phyloP scores from a whole-genome alignment of 106 monocot species.

The Ottelia alismoides region DNA sequence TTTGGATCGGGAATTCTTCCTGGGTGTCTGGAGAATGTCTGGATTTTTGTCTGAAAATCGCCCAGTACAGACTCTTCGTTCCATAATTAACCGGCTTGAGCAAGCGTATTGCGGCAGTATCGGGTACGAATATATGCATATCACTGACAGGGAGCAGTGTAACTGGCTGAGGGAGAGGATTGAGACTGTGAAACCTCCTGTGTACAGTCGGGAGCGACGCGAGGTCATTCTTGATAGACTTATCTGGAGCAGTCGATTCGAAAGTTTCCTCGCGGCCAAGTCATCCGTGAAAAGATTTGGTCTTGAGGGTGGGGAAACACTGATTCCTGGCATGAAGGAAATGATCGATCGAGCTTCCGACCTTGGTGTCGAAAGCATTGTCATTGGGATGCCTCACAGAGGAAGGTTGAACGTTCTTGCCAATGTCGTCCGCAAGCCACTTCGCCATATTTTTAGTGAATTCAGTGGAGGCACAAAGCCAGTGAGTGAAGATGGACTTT shows the following conservation, averaged over 20 bases:
- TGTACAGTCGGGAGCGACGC: conserved; percentile 38
- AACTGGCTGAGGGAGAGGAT: conserved; percentile 96
- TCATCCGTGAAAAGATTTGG: conserved; percentile 93
- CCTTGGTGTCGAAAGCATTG: conserved; percentile 80
- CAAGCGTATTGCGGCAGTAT: conserved; percentile 83
- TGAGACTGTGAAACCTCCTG: conserved; percentile 43
- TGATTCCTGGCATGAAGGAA: conserved; percentile 98
- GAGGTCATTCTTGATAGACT: conserved; percentile 87
- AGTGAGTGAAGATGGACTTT: conserved; percentile 52
- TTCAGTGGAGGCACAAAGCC: conserved; percentile 57
- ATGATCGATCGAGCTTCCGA: conserved; percentile 84
- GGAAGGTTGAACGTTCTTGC: conserved; percentile 88
- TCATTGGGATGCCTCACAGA: conserved; percentile 89
- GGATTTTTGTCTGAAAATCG: conserved; percentile 87
- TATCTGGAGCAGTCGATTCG: conserved; percentile 88
- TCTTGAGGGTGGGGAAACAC: conserved; percentile 77
- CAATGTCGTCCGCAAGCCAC: conserved; percentile 84
- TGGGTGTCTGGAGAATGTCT: conserved; percentile 93
- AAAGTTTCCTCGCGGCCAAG: conserved; percentile 81
- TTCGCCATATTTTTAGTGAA: conserved; percentile 83
- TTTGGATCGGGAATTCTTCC: conserved; percentile 81
- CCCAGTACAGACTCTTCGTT: conserved; percentile 70
- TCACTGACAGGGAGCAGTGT: conserved; percentile 73
- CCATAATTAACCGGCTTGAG: conserved; percentile 58
- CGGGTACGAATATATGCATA: conserved; percentile 98